Evolutionary conservation across 345 rosid genomes (phyloP).

Genomic region (Angophora floribunda): DNA sequence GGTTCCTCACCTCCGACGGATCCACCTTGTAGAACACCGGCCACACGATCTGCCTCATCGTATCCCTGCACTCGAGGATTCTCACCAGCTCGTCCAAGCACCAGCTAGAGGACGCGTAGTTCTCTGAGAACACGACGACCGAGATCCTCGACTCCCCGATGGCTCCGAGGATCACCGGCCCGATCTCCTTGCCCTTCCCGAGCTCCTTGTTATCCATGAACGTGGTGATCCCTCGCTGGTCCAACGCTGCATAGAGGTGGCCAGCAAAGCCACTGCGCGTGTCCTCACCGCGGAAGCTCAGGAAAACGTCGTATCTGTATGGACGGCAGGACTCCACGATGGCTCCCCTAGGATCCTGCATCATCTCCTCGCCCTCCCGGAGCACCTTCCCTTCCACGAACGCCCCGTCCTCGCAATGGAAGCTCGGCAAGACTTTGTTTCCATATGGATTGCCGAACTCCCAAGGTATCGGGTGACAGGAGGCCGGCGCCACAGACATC

Average conservation of each 20-base stretch:
- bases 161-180: background rate
- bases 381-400: background rate
- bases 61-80: constrained; percentile 1
- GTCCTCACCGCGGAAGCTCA: constrained; percentile 17
- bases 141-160: constrained; percentile 3
- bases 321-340: background rate
- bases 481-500: too few relatives aligned
- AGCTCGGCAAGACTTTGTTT: background rate
- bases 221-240: background rate
- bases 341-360: background rate
- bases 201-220: constrained; percentile 3
- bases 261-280: constrained; percentile 6
- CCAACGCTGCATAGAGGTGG: constrained; percentile 1
- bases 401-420: background rate
- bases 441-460: background rate
- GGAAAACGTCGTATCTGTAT: constrained; percentile 9
- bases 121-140: constrained; percentile 1
- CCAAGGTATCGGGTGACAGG: too few relatives aligned
- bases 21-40: constrained; percentile 11
- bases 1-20: constrained; percentile 3
- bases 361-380: background rate
- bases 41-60: background rate
- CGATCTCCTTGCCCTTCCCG: background rate
- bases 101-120: constrained; percentile 10
- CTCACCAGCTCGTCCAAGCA: constrained; percentile 11